A percentile compares a stretch with the other conserved stretches of the same genome.
Conservation (phyloP, 257 asterid species). For the Fraxinus cuspidata region DNA sequence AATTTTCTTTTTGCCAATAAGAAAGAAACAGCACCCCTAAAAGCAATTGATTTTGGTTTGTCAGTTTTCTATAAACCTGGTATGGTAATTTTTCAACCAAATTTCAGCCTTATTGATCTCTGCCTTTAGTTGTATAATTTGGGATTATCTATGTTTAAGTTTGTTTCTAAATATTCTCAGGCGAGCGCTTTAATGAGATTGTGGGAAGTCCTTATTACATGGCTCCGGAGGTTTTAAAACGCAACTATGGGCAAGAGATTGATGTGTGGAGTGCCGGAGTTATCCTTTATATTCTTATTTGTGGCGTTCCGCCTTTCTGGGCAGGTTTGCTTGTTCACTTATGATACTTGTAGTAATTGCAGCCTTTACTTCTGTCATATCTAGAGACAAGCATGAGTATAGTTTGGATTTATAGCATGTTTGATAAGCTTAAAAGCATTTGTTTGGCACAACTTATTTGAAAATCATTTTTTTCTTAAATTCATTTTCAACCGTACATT, state of each 20-base stretch:
- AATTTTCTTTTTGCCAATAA: conserved; percentile 64
- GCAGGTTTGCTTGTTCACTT: conserved; percentile 45
- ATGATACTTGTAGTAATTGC: background rate
- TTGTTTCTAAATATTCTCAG: conserved; percentile 23
- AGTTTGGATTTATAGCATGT: background rate
- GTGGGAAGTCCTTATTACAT: conserved; percentile 74
- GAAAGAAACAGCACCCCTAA: conserved; percentile 63
- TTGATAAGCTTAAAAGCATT: background rate
- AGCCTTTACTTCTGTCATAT: background rate
- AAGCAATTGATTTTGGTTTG: conserved; percentile 70
- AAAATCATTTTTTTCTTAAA: too few species aligned
- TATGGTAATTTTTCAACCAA: conserved; percentile 16
- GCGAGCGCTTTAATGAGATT: conserved; percentile 58
- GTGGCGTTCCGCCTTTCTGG: conserved; percentile 87
- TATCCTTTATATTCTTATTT: conserved; percentile 64
- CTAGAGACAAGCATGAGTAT: background rate
- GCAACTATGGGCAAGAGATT: conserved; percentile 69
- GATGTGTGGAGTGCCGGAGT: conserved; percentile 84
- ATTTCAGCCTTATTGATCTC: background rate
- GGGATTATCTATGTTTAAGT: background rate
- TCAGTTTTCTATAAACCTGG: conserved; percentile 74
- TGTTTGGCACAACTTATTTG: too few species aligned
- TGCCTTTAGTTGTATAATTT: background rate
- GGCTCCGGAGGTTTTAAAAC: conserved; percentile 78
- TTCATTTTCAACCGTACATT: too few species aligned